Evolutionary conservation across 306 rosid species (phyloP).

Genomic region (Sicyos baderoa): DNA sequence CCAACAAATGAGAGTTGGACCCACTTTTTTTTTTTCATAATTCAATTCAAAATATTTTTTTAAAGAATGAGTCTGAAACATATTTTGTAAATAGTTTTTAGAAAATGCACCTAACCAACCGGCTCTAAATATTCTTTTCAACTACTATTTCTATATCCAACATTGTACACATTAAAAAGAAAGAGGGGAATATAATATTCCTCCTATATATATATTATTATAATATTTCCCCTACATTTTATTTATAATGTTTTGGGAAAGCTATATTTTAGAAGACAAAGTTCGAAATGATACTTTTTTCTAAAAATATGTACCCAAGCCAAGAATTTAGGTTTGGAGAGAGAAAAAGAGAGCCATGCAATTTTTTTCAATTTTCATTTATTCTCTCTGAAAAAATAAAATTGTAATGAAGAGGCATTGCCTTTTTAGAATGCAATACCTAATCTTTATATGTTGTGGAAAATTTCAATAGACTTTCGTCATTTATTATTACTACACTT

Average conservation of each 20-base stretch:
- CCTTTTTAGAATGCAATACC: constrained; percentile 8
- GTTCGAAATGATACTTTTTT: constrained; percentile 11
- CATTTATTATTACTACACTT: constrained; percentile 22
- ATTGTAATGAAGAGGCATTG: not conserved
- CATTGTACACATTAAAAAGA: not conserved
- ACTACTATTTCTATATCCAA: constrained; percentile 7
- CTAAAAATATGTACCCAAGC: not conserved
- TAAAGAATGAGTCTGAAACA: not conserved
- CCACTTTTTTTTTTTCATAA: too few species aligned
- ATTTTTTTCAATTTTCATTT: not conserved
- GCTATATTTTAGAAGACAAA: not conserved
- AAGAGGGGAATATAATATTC: constrained; percentile 11
- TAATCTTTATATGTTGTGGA: constrained; percentile 9
- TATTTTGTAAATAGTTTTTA: not conserved
- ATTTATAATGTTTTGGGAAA: constrained; percentile 1
- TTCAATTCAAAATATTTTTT: too few species aligned
- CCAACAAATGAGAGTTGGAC: too few species aligned
- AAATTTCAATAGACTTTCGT: constrained; percentile 20
- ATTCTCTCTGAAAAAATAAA: constrained; percentile 6
- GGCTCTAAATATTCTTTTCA: not conserved
- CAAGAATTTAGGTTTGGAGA: constrained; percentile 10
- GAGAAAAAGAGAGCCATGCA: not conserved
- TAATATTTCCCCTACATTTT: not conserved
- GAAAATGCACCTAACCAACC: not conserved
- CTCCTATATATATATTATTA: not conserved